Base-by-base conservation (phyloP, 1,139 yeast genomes). In the Yamadazyma taylorii region DNA sequence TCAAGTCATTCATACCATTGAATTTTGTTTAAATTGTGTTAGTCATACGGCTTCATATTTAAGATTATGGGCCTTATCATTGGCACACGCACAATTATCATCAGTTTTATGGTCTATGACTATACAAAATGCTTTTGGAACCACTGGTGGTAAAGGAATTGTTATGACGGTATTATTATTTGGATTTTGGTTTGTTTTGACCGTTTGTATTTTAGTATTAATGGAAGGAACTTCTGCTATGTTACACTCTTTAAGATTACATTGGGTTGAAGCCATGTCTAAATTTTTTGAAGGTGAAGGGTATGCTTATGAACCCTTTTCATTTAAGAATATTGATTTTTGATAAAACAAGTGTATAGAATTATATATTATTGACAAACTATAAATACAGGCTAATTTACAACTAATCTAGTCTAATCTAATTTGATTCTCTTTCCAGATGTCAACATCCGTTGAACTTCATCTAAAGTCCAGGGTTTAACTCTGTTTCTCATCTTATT, bases 221-320 rank as follows among this genome's bases (percentile, higher is more conserved):
- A 92, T 94, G 98, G 98, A 94, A 64, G 99, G 99, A 37, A 94
- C 98, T 0, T 86, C 96, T 30, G 98, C 98, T 21, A 94, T 94
- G 98, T 75, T 94, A 54, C 99, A 94, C 64, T 86, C 97, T 17
- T 75, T 94, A 53, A 85, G 98, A 63, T 70, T 92, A 56, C 98
- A 92, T 61, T 92, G 99, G 99, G 98, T 94, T 39, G 99, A 94
- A 65, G 90, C 97, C 23, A 94, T 94, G 97, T 89, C 97, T 35
- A 94, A 94, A 66, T 94, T 87, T 61, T 94, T 92, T 55, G 88
- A 85, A 53, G 98, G 98, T 51, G 97, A 92, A 57, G 98, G 98
- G 36, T 75, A 81, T 44, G 80, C 88, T 1, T 92, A 87, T 59
- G 81, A 79, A 45, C 98, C 98, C 23, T 90, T 88, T 57, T 66